Evolutionary conservation across 257 asterid genomes (phyloP), one percentile per base, ranked within the genome.

Genomic region (Phtheirospermum japonicum): DNA sequence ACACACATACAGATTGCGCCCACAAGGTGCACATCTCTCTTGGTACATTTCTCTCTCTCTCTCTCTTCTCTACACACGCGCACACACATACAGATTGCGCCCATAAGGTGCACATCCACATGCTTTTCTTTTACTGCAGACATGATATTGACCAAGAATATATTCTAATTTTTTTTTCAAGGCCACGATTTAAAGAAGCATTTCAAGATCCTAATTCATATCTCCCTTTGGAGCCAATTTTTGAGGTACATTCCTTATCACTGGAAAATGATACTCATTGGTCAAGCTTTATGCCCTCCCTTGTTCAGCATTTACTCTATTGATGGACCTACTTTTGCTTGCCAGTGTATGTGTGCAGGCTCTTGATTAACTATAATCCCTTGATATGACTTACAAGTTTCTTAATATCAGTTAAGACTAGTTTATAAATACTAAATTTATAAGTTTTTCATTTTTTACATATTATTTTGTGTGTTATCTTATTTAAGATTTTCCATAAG

Each of bases 131-230:
- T 43, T 53, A 58, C 37, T 58, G 50, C 57, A 61, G 56, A 31
- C 64, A 37, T 40, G 12, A 45, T 52, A 37, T 64, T 46, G 57
- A 59, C 33, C 31, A 28, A 33, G 19, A 61, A 20, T 36, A 69
- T 45, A 19, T 66, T 68, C 61, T 68, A 18, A 57, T n/a, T n/a
- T 33, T 39, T 64, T 46, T 72, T 74, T 59, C 80, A 93, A 97
- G 99, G 51, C 82, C 99, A 10, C 83, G 97, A 79, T 93, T 93
- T 72, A 89, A 76, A 83, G 99, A 93, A 46, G 99, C 96, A 70
- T 87, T 89, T 80, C 94, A 93, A 77, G 97, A 93, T 63, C 93
- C 99, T 54, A 75, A 76, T 69, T 82, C 95, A 17, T 93, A 82
- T 81, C 87, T 93, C 53, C 71, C 89, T 4, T 69, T 89, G 73